Evolutionary conservation across 169 alveolate genomes (phyloP).

Genomic region (Cyclospora cayetanensis): DNA sequence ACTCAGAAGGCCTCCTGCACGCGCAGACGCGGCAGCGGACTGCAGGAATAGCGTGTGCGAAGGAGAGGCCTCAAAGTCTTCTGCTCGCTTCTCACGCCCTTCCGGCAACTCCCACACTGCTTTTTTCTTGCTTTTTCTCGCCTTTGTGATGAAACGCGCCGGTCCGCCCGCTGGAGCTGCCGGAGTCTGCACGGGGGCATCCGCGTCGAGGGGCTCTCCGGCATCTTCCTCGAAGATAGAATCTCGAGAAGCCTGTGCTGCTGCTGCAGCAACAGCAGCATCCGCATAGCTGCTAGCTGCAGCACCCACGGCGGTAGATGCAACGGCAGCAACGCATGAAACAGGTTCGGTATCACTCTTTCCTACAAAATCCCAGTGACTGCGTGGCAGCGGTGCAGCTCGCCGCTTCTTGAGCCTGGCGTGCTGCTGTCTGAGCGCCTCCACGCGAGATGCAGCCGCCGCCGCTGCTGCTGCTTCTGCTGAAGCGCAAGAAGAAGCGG

Average conservation of each 20-base stretch:
- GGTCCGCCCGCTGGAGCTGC: not conserved
- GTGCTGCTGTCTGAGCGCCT: not conserved
- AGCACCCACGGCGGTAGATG: not conserved
- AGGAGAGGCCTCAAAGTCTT: not conserved
- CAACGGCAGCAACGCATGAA: not conserved
- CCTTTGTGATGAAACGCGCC: not conserved
- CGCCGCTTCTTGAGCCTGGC: not conserved
- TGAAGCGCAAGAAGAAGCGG: too few relatives aligned
- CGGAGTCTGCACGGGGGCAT: not conserved
- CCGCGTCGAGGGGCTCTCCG: not conserved
- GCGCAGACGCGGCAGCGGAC: not conserved
- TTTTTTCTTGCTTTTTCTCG: too few relatives aligned
- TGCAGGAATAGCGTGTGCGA: not conserved
- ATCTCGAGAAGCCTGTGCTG: not conserved
- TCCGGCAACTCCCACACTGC: not conserved
- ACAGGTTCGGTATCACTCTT: not conserved
- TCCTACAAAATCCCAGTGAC: conserved; percentile 10
- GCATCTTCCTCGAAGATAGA: not conserved
- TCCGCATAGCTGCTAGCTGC: not conserved
- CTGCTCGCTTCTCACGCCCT: not conserved
- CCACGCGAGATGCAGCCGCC: too few relatives aligned
- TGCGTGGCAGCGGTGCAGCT: conserved; percentile 40
- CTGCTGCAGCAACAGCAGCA: not conserved
- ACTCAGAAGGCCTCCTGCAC: not conserved
- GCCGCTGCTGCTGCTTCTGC: too few relatives aligned